Percentiles rank a stretch among this genome's conserved stretches.
phyloP scores from a whole-genome alignment of 2,329 filamentous ascomycete genomes.

The Domatiomyces catenatus region DNA sequence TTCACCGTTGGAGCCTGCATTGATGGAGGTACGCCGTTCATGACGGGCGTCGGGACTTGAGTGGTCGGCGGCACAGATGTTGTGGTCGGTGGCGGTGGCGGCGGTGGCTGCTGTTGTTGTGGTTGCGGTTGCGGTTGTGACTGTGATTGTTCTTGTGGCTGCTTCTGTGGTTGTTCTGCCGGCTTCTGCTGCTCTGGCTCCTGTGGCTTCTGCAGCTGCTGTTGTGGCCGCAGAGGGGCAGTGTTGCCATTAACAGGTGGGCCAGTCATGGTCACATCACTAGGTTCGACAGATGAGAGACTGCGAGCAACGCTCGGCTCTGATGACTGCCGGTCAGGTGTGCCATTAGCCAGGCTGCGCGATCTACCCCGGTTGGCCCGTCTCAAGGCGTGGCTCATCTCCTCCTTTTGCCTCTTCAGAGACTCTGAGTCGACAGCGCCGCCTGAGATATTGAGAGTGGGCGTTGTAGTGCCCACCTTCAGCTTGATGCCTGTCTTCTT shows the following conservation, averaged over 20 bases:
- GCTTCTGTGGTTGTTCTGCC: neutral
- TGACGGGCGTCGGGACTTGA: constrained; percentile 8
- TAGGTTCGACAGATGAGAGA: constrained; percentile 10
- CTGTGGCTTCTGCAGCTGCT: neutral
- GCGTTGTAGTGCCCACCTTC: constrained; percentile 56
- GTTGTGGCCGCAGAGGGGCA: neutral
- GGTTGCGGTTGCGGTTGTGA: constrained; percentile 1
- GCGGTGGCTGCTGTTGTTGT: neutral
- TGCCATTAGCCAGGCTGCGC: neutral
- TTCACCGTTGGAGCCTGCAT: neutral
- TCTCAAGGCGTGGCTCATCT: constrained; percentile 27
- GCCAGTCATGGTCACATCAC: constrained; percentile 9
- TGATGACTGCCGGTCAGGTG: constrained; percentile 3
- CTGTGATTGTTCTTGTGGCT: neutral
- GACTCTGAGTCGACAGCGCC: constrained; percentile 41
- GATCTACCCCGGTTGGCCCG: constrained; percentile 10
- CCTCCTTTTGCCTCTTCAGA: constrained; percentile 37
- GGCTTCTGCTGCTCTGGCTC: neutral
- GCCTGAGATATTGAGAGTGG: constrained; percentile 38
- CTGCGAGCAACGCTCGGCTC: constrained; percentile 12
- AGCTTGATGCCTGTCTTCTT: constrained; percentile 46
- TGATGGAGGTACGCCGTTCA: constrained; percentile 16
- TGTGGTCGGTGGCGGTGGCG: neutral
- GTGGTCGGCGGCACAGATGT: too few relatives aligned
- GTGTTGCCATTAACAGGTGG: constrained; percentile 5